These are phyloP conservation scores for Sclerotiophoma versabilis DNA, from an alignment of 2,329 filamentous ascomycete species.

Conservation along the genomic window DNA sequence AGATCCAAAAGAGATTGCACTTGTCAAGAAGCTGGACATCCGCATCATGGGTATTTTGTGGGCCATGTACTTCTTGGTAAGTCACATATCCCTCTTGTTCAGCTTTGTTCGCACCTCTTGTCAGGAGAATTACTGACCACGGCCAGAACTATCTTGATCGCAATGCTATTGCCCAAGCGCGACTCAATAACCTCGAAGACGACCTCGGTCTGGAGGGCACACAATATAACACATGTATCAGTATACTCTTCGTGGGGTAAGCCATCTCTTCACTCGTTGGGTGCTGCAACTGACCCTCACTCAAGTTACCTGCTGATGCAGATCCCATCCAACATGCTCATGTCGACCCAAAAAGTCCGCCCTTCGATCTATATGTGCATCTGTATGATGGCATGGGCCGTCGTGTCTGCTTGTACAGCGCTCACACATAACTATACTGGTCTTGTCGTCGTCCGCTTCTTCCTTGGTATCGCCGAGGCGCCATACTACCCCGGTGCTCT, in stretches of 20 bases:
- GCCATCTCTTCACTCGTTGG: too few relatives aligned
- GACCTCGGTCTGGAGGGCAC: conserved; percentile 50
- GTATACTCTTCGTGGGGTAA: conserved; percentile 29
- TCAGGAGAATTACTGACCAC: not conserved
- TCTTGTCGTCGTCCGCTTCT: conserved; percentile 39
- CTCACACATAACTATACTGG: conserved; percentile 38
- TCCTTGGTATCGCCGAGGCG: conserved; percentile 40
- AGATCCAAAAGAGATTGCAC: conserved; percentile 33
- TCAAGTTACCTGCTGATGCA: conserved; percentile 34
- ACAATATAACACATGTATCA: conserved; percentile 52
- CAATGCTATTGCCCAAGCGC: conserved; percentile 70
- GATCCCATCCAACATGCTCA: conserved; percentile 55
- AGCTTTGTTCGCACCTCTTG: too few relatives aligned
- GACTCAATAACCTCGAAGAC: conserved; percentile 66
- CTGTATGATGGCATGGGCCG: conserved; percentile 44
- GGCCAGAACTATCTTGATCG: conserved; percentile 54
- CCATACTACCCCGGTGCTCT: conserved; percentile 67
- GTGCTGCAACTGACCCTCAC: not conserved
- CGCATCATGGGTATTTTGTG: conserved; percentile 35
- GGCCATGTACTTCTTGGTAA: conserved; percentile 50
- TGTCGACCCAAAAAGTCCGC: conserved; percentile 44
- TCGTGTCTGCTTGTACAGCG: conserved; percentile 37
- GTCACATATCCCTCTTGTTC: not conserved
- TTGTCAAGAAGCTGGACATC: conserved; percentile 37
- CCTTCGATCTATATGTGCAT: conserved; percentile 43